Base-by-base conservation (phyloP, 345 rosid species). In the Carallia pectinifolia region DNA sequence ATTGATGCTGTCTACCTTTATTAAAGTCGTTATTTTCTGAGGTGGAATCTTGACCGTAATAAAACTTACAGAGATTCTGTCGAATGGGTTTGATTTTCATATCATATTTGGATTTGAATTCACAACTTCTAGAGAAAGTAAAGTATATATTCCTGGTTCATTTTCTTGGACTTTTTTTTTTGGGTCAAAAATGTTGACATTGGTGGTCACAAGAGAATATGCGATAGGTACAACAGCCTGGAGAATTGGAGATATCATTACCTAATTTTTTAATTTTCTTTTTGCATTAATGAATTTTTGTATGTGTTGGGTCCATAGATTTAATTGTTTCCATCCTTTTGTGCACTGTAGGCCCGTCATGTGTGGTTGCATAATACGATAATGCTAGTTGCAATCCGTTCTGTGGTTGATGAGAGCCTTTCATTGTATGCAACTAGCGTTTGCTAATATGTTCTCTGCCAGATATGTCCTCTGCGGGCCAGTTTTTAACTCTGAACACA, bases 351-450 rank as follows among this genome's bases (percentile, higher is more conserved):
- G 85, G 74, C 64, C 79, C 76, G 39, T 64, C 9, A 56, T 52
- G 68, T 56, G 67, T 79, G 73, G 70, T 53, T 71, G 72, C 79
- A 71, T 82, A 23, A 23, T 23, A 56, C 70, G 78, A 37, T 48
- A 27, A 50, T 62, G 40, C 40, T 38, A 73, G 69, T 66, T 65
- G 59, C 62, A 72, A 56, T 62, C 67, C 74, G 71, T 64, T 63
- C 62, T 68, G 76, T 63, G 65, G 78, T 71, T 60, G 16, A 37
- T 4, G 64, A 27, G 52, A 34, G 53, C 53, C 8, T 78, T 69
- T 66, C 67, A 62, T 62, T 66, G 53, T n/a, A 17, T 29, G 66
- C 62, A 68, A 64, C 76, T 34, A 54, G 27, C 18, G 16, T 38
- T 68, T 61, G 53, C 71, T 71, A 40, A 17, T 62, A 64, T 67